Evolutionary conservation across 2,329 filamentous ascomycete genomes (phyloP).

Genomic region (Neocucurbitaria cava): DNA sequence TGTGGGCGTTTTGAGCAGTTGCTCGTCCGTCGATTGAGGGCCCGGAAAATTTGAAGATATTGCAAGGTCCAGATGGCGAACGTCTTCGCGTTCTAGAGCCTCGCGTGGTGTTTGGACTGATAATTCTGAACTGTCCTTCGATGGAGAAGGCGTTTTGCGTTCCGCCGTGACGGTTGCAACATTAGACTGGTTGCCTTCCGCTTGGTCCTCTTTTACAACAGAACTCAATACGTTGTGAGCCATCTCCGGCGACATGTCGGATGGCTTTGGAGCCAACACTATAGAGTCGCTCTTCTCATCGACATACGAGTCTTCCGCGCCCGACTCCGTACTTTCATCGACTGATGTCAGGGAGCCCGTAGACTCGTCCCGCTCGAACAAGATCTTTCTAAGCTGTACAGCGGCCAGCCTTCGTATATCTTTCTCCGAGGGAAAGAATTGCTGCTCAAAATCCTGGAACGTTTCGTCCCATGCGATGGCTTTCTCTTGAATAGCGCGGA

Average conservation of each 20-base stretch:
- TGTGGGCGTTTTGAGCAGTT: constrained; percentile 36
- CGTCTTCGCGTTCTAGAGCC: constrained; percentile 58
- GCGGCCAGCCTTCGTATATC: constrained; percentile 92
- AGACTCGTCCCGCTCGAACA: constrained; percentile 83
- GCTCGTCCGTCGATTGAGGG: constrained; percentile 25
- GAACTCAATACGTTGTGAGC: constrained; percentile 69
- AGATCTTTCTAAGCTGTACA: constrained; percentile 92
- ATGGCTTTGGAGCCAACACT: constrained; percentile 43
- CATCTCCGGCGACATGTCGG: constrained; percentile 64
- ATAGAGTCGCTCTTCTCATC: constrained; percentile 42
- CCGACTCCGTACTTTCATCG: constrained; percentile 67
- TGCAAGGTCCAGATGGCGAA: constrained; percentile 68
- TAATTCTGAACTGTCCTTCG: constrained; percentile 19
- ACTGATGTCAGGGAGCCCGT: constrained; percentile 74
- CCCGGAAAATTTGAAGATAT: constrained; percentile 52
- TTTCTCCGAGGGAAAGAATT: constrained; percentile 93
- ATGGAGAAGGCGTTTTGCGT: constrained; percentile 12
- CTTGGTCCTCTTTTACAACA: constrained; percentile 68
- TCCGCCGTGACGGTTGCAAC: constrained; percentile 8
- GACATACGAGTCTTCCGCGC: constrained; percentile 36
- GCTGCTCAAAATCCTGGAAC: constrained; percentile 88
- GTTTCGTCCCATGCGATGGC: constrained; percentile 91
- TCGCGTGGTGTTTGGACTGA: constrained; percentile 41
- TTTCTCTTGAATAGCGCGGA: constrained; percentile 90
- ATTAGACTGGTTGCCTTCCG: constrained; percentile 27